Evolutionary conservation across 805 yeast genomes (phyloP), one percentile per base, ranked within the genome.

Genomic region (Metschnikowia peoriensis): DNA sequence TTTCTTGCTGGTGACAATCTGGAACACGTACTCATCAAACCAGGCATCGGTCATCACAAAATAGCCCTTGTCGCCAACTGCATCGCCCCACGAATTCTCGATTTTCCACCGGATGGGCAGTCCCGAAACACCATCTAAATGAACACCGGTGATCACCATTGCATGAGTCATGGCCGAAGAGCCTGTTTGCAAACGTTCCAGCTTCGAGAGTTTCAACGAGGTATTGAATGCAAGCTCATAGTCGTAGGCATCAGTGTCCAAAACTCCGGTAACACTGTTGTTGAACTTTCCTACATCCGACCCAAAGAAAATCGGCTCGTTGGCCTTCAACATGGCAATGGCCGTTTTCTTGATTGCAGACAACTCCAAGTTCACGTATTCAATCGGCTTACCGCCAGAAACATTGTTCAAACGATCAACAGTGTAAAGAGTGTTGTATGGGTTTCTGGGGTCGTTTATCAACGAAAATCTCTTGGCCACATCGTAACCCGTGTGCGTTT

Each of bases 141-240:
- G 91, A 44, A 88, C 93, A 34, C 84, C 96, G 11, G 91, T 85
- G 62, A 89, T 81, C 22, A 84, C 78, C 97, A 89, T 89, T 38
- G 97, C 97, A 64, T 89, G 97, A 14, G 96, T 89, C 96, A 89
- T 88, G 57, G 83, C 72, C 27, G 91, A 85, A 57, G 89, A 84
- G 52, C 83, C 83, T 58, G 86, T 84, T 54, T 76, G 70, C 55
- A 90, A 83, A 57, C 96, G 76, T 46, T 89, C 85, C 17, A 83
- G 83, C 73, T 90, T 89, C 47, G 66, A 55, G 61, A 70, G 80
- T 75, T 48, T 79, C 73, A 62, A 79, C 70, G 49, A 75, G 66
- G 76, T 83, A 76, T 45, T 84, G 61, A 83, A 78, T 1, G 78
- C 77, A 50, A 84, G 68, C 56, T 80, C 72, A 69, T 83, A 88